Conservation (phyloP, 441 rosid genomes). For the Dalechampia spathulata region DNA sequence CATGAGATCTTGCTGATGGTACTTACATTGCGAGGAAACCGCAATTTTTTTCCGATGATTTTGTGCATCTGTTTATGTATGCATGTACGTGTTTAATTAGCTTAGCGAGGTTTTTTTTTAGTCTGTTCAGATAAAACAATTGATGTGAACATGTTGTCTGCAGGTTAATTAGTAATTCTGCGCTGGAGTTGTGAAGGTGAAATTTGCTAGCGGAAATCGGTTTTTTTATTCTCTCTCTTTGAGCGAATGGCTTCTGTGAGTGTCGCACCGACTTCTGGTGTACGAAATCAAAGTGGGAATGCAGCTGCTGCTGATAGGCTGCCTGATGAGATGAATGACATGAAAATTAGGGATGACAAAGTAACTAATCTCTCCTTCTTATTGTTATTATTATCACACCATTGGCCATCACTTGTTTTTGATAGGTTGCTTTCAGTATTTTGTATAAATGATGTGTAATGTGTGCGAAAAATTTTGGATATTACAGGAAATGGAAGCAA, state of each 20-base stretch:
- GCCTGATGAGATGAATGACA: constrained; percentile 83
- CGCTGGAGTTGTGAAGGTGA: constrained; percentile 27
- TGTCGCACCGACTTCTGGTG: constrained; percentile 40
- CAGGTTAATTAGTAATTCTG: constrained; percentile 25
- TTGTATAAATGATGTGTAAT: neutral
- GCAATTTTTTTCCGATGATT: too few species aligned
- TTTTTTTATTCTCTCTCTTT: constrained; percentile 4
- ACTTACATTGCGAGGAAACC: neutral
- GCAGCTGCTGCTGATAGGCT: constrained; percentile 57
- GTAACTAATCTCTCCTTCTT: constrained; percentile 20
- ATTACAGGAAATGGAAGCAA: constrained; percentile 57
- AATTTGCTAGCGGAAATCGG: constrained; percentile 15
- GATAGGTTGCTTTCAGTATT: neutral
- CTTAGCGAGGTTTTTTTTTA: neutral
- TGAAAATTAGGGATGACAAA: constrained; percentile 92
- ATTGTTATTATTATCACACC: neutral
- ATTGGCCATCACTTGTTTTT: neutral
- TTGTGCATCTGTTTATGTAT: neutral
- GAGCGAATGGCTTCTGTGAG: constrained; percentile 58
- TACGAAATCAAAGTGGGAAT: constrained; percentile 45
- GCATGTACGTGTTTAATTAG: neutral
- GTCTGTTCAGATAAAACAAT: neutral
- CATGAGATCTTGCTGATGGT: neutral
- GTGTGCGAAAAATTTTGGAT: constrained; percentile 8
- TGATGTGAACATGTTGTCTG: neutral